Conservation (phyloP, 139 green algal genomes). For the Desmodesmus armatus region DNA sequence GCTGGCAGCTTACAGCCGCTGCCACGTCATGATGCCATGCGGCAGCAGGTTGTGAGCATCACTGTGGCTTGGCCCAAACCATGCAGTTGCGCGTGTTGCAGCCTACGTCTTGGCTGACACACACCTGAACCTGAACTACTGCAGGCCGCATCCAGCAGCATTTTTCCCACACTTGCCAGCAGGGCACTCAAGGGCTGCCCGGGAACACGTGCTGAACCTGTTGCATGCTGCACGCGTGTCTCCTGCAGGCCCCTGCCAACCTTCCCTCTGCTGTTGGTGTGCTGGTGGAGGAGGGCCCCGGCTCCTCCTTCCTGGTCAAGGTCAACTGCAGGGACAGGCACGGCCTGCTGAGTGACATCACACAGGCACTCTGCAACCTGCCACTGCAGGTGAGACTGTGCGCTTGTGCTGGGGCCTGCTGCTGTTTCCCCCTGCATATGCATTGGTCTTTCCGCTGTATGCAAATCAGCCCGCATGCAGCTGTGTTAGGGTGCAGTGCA, state of each 20-base stretch:
- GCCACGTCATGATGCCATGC: background rate
- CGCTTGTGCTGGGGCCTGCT: too few species aligned
- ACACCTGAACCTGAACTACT: too few species aligned
- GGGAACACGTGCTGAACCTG: too few species aligned
- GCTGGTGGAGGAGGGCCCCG: slow-evolving; percentile 39
- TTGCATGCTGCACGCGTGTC: too few species aligned
- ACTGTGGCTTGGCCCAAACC: background rate
- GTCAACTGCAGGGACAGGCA: slow-evolving; percentile 77
- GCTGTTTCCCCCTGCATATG: too few species aligned
- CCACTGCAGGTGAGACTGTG: slow-evolving; percentile 78
- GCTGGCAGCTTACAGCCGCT: background rate
- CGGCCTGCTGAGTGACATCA: slow-evolving; percentile 77
- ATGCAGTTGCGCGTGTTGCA: too few species aligned
- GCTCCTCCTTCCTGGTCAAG: slow-evolving; percentile 52
- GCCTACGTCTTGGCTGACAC: too few species aligned
- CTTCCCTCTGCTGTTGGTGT: slow-evolving; percentile 42
- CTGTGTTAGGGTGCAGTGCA: background rate
- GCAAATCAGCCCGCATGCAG: too few species aligned
- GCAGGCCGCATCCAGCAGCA: too few species aligned
- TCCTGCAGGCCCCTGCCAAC: slow-evolving; percentile 26
- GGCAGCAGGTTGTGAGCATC: background rate
- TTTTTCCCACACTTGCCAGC: too few species aligned
- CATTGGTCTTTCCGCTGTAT: background rate
- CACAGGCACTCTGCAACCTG: slow-evolving; percentile 63
- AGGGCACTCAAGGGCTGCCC: too few species aligned